Evolutionary conservation across 768 basidiomycete genomes (phyloP), one percentile per base, ranked within the genome.

Genomic region (Serendipita sp.): DNA sequence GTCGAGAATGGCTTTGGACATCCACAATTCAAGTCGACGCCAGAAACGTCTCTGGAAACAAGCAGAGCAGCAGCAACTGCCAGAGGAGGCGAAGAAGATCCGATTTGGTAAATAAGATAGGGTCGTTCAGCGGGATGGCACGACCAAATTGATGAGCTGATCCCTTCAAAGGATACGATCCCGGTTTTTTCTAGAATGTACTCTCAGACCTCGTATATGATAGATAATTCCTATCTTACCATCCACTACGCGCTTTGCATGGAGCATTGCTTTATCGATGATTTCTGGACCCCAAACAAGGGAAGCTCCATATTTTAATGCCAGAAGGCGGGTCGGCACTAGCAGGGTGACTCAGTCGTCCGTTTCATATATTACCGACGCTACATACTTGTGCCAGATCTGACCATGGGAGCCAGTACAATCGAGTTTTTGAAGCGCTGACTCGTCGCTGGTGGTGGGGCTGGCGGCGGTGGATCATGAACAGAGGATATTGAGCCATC

Each of bases 391-490:
- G 87, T 86, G 66, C 93, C 91, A 65, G 91, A 95, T 71, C 93
- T 82, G 62, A 99, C 96, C 96, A 99, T 99, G 1, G 96, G 96
- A 2, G 96, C 95, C n/a, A 99, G 81, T 70, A 96, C 87, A 34
- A 97, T 77, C 8, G 92, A 94, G 75, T 90, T 80, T 67, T 85
- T 86, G 76, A 92, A 99, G 15, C 46, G n/a, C 58, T 31, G 16
- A 2, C 15, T 64, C 37, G 44, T 37, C 37, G 13, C 33, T 15
- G 65, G 64, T 3, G 80, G 81, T 6, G 81, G 68, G 68, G 77
- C 81, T 44, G 76, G 75, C 5, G 83, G 80, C 71, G 88, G 88
- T 0, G 75, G 68, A 43, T 67, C 63, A 18, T 69, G 69, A 50
- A 66, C 44, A 2, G 67, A 64, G 36, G 67, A 66, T 18, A 62